These are phyloP conservation scores for Suhomyces anneliseae DNA, from an alignment of 1,139 yeast genomes.

Conservation along the genomic window DNA sequence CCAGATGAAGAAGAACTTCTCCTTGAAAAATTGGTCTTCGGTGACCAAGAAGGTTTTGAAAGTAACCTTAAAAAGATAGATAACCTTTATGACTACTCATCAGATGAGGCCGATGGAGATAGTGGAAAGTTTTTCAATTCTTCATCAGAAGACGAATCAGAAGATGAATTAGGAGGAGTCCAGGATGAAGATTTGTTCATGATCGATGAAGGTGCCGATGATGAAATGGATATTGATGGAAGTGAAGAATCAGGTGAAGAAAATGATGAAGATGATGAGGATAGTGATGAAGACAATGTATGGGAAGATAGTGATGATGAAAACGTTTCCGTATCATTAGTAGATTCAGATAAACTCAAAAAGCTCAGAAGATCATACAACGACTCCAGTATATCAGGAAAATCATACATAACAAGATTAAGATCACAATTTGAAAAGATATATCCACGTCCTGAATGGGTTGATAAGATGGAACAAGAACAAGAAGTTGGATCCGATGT, in stretches of 20 bases:
- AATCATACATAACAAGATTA: constrained; percentile 66
- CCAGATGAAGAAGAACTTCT: constrained; percentile 81
- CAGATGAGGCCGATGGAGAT: constrained; percentile 36
- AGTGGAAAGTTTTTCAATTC: constrained; percentile 31
- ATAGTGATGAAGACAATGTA: constrained; percentile 44
- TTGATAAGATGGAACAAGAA: constrained; percentile 39
- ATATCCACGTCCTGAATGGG: constrained; percentile 90
- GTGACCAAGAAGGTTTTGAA: constrained; percentile 81
- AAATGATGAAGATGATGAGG: constrained; percentile 27
- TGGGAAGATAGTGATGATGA: constrained; percentile 97
- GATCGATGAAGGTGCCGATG: constrained; percentile 52
- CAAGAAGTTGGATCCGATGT: constrained; percentile 27
- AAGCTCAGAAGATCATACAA: constrained; percentile 67
- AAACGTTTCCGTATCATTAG: constrained; percentile 58
- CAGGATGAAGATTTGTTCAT: constrained; percentile 65
- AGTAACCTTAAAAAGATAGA: constrained; percentile 60
- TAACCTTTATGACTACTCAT: constrained; percentile 51
- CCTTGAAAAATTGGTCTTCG: constrained; percentile 84
- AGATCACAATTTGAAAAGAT: constrained; percentile 84
- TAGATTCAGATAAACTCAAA: constrained; percentile 58
- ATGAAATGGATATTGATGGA: constrained; percentile 42
- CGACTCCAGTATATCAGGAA: constrained; percentile 64
- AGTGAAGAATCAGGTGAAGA: constrained; percentile 25
- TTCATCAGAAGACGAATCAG: constrained; percentile 27
- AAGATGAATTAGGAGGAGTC: constrained; percentile 34